Evolutionary conservation across 768 basidiomycete species (phyloP), one percentile per base, ranked within the genome.

Genomic region (Tylopilus vinaceipallidus): DNA sequence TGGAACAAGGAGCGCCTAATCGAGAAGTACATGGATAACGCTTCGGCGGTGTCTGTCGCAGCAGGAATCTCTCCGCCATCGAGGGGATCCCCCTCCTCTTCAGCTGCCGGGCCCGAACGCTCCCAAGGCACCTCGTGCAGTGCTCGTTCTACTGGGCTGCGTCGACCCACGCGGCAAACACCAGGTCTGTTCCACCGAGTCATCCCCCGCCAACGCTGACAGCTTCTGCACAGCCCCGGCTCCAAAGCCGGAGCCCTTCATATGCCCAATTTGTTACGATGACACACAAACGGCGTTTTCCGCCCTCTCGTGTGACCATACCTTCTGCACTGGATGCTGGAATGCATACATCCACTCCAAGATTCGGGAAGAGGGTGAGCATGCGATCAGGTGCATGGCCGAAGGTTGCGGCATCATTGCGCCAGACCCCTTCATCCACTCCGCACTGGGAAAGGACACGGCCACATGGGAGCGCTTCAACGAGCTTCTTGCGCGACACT

Each of bases 1-100:
- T 99, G 97, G 97, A 98, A 98, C 76, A 91, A 91, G 64, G 97
- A 99, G 66, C 85, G 86, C 48, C 79, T 99, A 19, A 91, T 93
- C 58, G 95, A 98, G 72, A 88, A 91, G 67, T 98, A 91, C 71
- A 97, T 97, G 93, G 95, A 98, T 60, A 89, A 92, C 52, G 81
- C 91, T 1, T 75, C 82, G 17, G 71, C 73, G 8, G 79, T 94
- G 14, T 80, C 86, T 24, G 76, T 81, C 23, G 79, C 81, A 7
- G 92, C 95, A 1, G 97, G 95, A 4, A 77, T 88, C 56, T 78
- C 60, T 55, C 75, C 68, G 27, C 56, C 64, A 30, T 60, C 61
- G 26, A 69, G 50, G 33, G 42, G 32, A 5, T 41, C 59, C 5
- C 49, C 59, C 20, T 60, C 53, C 19, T 43, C 58, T 14, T 67